Base-by-base conservation (phyloP, 345 rosid species). In the Cochlearia excelsa region DNA sequence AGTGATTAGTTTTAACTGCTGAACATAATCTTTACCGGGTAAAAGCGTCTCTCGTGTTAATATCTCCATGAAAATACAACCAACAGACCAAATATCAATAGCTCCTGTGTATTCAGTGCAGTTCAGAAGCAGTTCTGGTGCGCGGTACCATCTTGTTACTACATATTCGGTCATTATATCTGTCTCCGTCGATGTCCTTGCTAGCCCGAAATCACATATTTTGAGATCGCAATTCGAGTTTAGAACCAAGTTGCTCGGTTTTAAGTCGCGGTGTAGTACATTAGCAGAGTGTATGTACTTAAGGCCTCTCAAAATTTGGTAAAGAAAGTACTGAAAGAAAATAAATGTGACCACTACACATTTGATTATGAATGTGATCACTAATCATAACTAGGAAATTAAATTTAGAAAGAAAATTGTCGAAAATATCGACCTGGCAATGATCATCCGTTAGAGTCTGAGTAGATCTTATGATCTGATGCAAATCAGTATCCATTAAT, bases 81-180 rank as follows among this genome's bases (percentile, higher is more conserved):
- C 95, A 63, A 91, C 98, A 6, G 94, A 87, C 98, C 98, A 91
- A 10, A 90, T 78, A 55, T 91, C 96, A 54, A 91, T 91, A 10
- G 94, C 88, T 35, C 85, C 83, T 44, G 92, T 81, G 47, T 85
- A 82, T 53, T 85, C 92, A 0, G 92, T 76, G 54, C 93, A 81
- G 63, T 81, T 86, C 44, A 86, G 82, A 44, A 86, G 82, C 82
- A 86, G 62, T 44, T 86, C 93, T 1, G 93, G 89, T 49, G 93
- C 93, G 34, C 93, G 74, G 65, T 85, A 85, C 88, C 93, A 83
- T 54, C 92, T 75, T 6, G 92, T 85, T 28, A 82, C 92, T 8
- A 85, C 92, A 59, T 85, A 85, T 68, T 85, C 89, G 0, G 96
- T 90, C 97, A 90, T 90, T 70, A 90, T 81, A 57, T 87, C 91